Base-by-base conservation (phyloP, 208 protist genomes). In the Wallacemonas collosoma region DNA sequence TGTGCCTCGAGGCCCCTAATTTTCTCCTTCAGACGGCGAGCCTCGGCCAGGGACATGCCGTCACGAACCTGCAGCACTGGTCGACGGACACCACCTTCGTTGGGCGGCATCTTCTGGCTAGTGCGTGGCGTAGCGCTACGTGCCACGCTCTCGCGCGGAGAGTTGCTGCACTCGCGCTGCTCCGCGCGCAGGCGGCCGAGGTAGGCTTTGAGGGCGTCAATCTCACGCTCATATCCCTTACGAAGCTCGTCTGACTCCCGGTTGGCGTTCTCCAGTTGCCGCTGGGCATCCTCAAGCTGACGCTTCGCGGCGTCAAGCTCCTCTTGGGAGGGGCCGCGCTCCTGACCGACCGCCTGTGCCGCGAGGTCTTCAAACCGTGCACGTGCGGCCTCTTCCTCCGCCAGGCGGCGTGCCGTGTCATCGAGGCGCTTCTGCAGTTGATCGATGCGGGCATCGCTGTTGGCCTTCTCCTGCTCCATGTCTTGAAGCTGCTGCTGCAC, bases 171-270 rank as follows among this genome's bases (percentile, higher is more conserved):
- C 56, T 67, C 41, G 17, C 62, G 65, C 39, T 78, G 72, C 61
- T 87, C 80, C 51, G 53, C 73, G 44, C 83, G 72, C 14, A 93
- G 70, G 12, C 83, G 85, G n/a, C 71, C 72, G 62, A 76, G 82
- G 72, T 76, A 90, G 7, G 50, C 75, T 56, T 83, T 82, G 2
- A 93, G 72, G 14, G 75, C 80, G 14, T 73, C 72, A 14, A 90
- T 78, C 63, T 91, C 88, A 14, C 69, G 26, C 55, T 77, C 79
- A 36, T 71, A 68, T 39, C 53, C 77, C 71, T 75, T 74, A 57
- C 68, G 65, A 43, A 71, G 48, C 72, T 40, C 56, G 51, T 63
- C 39, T 53, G 40, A 79, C 45, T 83, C 68, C 51, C 60, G n/a
- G 47, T 75, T 41, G 47, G 63, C 71, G 39, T 78, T 48, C 43